A percentile compares a stretch with the other conserved stretches of the same genome.
These are phyloP conservation scores for Chrysosporium keratinophilum DNA, from an alignment of 2,329 filamentous ascomycete species.

Conservation along the genomic window DNA sequence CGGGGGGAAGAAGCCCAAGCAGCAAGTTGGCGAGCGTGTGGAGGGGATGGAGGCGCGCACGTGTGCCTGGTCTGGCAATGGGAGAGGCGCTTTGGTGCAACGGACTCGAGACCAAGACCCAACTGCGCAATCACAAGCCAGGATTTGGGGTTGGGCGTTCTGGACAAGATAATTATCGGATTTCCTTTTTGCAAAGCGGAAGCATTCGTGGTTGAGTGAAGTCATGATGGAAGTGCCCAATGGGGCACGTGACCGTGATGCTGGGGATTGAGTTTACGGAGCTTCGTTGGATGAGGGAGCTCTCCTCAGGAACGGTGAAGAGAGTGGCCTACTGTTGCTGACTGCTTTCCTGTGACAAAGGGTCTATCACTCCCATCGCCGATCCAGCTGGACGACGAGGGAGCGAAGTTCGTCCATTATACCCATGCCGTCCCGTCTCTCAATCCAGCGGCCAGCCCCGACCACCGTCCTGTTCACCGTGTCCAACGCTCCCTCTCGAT, in stretches of 20 bases:
- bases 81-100: neutral
- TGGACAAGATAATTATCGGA: no score
- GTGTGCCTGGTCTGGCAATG: neutral
- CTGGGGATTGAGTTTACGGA: neutral
- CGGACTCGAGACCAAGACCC: neutral
- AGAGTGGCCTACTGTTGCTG: neutral
- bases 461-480: slow-evolving; percentile 91
- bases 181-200: neutral
- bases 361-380: neutral
- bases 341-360: neutral
- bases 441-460: slow-evolving; percentile 52
- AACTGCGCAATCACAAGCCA: neutral
- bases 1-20: neutral
- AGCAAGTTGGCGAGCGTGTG: neutral
- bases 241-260: neutral
- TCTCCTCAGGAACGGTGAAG: neutral
- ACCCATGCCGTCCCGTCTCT: slow-evolving; percentile 49
- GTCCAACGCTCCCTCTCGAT: slow-evolving; percentile 57
- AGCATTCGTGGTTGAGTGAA: neutral
- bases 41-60: slow-evolving; percentile 1
- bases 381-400: neutral
- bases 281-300: neutral
- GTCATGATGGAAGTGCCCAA: neutral
- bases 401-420: neutral
- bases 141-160: neutral